Conservation (phyloP, 139 green algal genomes). For the Penium margaritaceum region DNA sequence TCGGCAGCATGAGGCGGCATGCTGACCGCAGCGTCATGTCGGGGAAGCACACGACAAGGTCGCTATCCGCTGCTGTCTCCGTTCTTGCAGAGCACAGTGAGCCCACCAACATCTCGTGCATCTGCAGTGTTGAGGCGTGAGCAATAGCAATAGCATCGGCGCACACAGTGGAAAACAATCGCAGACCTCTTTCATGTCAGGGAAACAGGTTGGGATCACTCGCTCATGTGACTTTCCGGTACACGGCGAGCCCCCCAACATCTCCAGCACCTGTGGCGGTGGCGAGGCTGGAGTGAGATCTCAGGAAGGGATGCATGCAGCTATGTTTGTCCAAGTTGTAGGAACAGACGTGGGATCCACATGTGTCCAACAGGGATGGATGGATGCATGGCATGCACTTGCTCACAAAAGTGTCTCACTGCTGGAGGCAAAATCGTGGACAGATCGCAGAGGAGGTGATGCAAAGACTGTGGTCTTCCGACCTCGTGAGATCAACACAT, state of each 20-base stretch:
- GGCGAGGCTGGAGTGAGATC: background rate
- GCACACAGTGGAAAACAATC: no score
- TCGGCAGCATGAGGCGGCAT: constrained; percentile 18
- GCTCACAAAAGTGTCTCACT: background rate
- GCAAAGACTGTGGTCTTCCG: no score
- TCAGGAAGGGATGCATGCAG: background rate
- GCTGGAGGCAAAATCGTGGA: background rate
- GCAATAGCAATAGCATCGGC: no score
- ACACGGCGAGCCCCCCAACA: constrained; percentile 32
- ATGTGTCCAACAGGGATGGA: no score
- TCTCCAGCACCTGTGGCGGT: constrained; percentile 22
- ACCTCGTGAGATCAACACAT: no score
- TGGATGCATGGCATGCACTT: background rate
- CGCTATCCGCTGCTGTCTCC: background rate
- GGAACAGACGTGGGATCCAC: background rate
- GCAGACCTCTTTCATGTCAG: no score
- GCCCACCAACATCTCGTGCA: constrained; percentile 30
- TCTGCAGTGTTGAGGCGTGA: no score
- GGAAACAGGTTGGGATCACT: no score
- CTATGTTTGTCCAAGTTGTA: background rate
- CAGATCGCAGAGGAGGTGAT: no score
- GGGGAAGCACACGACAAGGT: constrained; percentile 36
- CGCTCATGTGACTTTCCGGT: background rate
- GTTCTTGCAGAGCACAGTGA: constrained; percentile 30
- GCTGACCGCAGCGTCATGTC: constrained; percentile 27